These are phyloP conservation scores for Dactylellina leptospora DNA, from an alignment of 2,329 filamentous ascomycete genomes.

Conservation along the genomic window DNA sequence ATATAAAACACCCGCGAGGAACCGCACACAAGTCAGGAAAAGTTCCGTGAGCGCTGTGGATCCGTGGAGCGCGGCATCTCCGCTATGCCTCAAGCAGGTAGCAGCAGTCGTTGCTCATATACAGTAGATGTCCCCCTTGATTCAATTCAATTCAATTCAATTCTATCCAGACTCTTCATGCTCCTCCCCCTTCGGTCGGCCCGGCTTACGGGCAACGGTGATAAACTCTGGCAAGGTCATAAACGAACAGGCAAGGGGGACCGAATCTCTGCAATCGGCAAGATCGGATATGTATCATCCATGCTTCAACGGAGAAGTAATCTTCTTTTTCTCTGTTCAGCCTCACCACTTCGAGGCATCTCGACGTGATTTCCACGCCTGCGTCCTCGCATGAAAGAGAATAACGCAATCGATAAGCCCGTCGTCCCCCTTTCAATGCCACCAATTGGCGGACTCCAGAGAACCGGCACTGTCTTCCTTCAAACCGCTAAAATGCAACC, in stretches of 20 bases:
- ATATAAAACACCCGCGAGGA: no score
- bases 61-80: neutral
- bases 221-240: neutral
- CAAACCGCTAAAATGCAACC: no score
- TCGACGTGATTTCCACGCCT: slow-evolving; percentile 1
- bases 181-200: slow-evolving; percentile 25
- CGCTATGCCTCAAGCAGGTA: slow-evolving; percentile 1
- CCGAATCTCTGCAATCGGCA: slow-evolving; percentile 8
- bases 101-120: no score
- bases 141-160: no score
- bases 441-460: neutral
- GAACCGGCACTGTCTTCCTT: no score
- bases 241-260: slow-evolving; percentile 11
- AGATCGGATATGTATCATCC: slow-evolving; percentile 49
- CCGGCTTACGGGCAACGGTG: slow-evolving; percentile 17
- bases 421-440: neutral
- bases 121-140: neutral
- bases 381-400: no score
- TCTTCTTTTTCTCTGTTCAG: slow-evolving; percentile 8
- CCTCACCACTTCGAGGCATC: slow-evolving; percentile 10
- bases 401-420: slow-evolving; percentile 10
- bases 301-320: slow-evolving; percentile 19
- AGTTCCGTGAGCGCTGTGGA: slow-evolving; percentile 6
- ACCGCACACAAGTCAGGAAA: no score
- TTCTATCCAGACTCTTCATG: neutral